These are phyloP conservation scores for Potentilla sterilis DNA, from an alignment of 306 rosid species.

Conservation along the genomic window DNA sequence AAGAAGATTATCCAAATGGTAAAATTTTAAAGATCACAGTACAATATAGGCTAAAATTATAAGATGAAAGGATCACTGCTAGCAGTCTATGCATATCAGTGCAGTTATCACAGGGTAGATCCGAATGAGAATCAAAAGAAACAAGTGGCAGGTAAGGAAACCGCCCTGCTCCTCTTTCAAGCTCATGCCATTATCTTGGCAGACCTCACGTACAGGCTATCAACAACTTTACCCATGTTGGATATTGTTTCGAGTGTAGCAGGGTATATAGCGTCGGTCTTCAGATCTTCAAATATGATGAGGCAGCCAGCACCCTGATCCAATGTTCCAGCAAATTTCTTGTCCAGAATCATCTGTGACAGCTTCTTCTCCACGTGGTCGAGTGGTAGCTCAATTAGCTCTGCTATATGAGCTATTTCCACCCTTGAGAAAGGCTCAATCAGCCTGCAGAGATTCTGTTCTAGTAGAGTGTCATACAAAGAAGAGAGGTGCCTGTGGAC, in stretches of 20 bases:
- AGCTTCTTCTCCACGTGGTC: slow-evolving; percentile 48
- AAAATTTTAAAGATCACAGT: slow-evolving; percentile 1
- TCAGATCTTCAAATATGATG: slow-evolving; percentile 41
- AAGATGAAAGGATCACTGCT: background rate
- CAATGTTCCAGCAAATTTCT: slow-evolving; percentile 72
- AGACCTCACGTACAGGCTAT: slow-evolving; percentile 86
- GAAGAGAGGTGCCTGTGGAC: slow-evolving; percentile 92
- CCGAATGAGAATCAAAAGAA: background rate
- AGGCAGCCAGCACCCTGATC: slow-evolving; percentile 89
- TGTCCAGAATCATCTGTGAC: slow-evolving; percentile 52
- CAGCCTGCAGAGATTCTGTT: slow-evolving; percentile 93
- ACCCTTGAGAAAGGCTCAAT: slow-evolving; percentile 95
- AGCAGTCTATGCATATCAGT: slow-evolving; percentile 6
- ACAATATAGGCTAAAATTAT: slow-evolving; percentile 8
- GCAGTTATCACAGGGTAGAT: background rate
- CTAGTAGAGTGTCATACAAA: slow-evolving; percentile 78
- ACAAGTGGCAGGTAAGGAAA: background rate
- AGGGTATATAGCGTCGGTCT: slow-evolving; percentile 48
- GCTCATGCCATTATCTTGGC: slow-evolving; percentile 90
- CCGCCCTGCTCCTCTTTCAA: slow-evolving; percentile 5
- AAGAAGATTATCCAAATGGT: slow-evolving; percentile 15
- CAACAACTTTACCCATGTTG: slow-evolving; percentile 87
- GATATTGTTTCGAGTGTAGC: slow-evolving; percentile 82
- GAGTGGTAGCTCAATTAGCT: slow-evolving; percentile 75
- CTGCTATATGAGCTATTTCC: slow-evolving; percentile 84